These are phyloP conservation scores for Vishniacozyma victoriae DNA, from an alignment of 768 basidiomycete species.

Conservation along the genomic window DNA sequence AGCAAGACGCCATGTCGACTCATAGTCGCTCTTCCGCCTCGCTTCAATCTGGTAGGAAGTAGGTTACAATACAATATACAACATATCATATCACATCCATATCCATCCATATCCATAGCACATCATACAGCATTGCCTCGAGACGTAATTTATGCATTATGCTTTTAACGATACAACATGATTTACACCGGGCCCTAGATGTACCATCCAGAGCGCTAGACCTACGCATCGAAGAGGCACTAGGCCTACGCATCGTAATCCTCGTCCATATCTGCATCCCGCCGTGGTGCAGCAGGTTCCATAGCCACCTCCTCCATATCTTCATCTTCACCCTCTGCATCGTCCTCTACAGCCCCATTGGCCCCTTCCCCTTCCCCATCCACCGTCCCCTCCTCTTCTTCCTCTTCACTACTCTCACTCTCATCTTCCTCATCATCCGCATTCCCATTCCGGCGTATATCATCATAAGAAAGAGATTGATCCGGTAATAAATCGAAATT, in stretches of 20 bases:
- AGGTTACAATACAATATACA: no score
- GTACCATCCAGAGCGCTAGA: no score
- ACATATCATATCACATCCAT: no score
- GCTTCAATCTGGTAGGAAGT: no score
- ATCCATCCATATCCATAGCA: background rate
- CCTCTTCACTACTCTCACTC: constrained; percentile 9
- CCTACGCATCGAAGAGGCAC: background rate
- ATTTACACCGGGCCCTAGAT: constrained; percentile 4
- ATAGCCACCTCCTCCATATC: constrained; percentile 41
- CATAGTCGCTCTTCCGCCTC: constrained; percentile 28
- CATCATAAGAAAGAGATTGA: constrained; percentile 9
- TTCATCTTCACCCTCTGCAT: constrained; percentile 25
- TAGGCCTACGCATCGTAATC: constrained; percentile 38
- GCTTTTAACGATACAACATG: background rate
- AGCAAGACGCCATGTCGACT: constrained; percentile 64
- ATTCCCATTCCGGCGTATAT: no score
- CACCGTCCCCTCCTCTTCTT: constrained; percentile 12
- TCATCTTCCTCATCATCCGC: constrained; percentile 15
- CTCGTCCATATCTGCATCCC: constrained; percentile 38
- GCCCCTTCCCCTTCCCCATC: constrained; percentile 15
- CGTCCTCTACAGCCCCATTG: constrained; percentile 4
- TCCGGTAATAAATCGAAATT: constrained; percentile 49
- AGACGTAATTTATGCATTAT: no score
- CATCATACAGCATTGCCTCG: constrained; percentile 8
- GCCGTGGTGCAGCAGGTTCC: constrained; percentile 6